phyloP scores from a whole-genome alignment of 2,329 filamentous ascomycete genomes.

The Pseudogymnoascus sp. region DNA sequence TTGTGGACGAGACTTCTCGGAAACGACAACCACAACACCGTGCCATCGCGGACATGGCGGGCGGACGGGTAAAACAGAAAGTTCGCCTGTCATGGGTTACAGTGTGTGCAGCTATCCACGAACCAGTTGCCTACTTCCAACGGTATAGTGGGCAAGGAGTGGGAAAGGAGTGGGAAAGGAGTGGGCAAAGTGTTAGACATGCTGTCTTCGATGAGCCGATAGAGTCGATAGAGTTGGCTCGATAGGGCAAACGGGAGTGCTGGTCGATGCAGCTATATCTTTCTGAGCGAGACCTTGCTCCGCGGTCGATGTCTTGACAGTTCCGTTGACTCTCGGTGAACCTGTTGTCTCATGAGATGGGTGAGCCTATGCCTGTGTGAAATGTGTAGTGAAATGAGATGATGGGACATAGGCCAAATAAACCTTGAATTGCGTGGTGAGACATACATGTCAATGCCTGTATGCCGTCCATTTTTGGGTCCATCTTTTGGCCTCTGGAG shows the following conservation, averaged over 20 bases:
- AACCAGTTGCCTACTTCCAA: conserved; percentile 5
- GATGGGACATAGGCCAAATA: background rate
- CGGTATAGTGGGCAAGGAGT: background rate
- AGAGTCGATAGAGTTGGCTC: conserved; percentile 7
- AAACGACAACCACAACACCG: conserved; percentile 6
- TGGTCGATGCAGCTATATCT: background rate
- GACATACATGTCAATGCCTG: conserved; percentile 11
- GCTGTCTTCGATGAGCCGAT: conserved; percentile 4
- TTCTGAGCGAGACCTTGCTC: background rate
- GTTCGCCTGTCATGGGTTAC: background rate
- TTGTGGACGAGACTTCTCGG: conserved; percentile 1
- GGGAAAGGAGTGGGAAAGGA: background rate
- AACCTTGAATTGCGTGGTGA: conserved; percentile 11
- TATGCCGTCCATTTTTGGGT: background rate
- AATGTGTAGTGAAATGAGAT: background rate
- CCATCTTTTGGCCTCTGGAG: background rate
- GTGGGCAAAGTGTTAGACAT: background rate
- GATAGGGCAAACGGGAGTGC: background rate
- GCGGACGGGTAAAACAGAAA: background rate
- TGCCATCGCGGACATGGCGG: background rate
- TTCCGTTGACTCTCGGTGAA: conserved; percentile 7
- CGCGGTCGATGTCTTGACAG: background rate
- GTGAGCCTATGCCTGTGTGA: background rate
- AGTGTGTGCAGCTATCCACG: background rate
- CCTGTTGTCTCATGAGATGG: background rate